Conservation (phyloP, 257 asterid genomes). For the Forsythia viridissima region DNA sequence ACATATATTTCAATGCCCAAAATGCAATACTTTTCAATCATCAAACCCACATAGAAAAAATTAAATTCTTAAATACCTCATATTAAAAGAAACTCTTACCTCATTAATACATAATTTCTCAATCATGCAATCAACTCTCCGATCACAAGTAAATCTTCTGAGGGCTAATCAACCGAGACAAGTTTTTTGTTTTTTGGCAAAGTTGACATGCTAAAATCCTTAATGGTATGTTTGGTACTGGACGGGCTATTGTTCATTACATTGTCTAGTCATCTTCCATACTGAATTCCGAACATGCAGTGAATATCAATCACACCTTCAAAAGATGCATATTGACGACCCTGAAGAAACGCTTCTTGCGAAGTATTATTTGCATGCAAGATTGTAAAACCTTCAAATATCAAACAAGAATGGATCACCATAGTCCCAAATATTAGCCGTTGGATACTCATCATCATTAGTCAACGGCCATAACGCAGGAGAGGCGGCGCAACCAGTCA, state of each 20-base stretch:
- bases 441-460: constrained; percentile 52
- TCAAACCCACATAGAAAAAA: not conserved
- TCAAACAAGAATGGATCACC: constrained; percentile 73
- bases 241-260: too few relatives aligned
- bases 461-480: constrained; percentile 47
- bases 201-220: too few relatives aligned
- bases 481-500: constrained; percentile 23
- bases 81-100: not conserved
- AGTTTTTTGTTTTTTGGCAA: too few relatives aligned
- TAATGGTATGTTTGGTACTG: too few relatives aligned
- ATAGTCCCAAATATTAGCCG: constrained; percentile 69
- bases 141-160: too few relatives aligned
- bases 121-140: not conserved
- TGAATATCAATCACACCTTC: not conserved
- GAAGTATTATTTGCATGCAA: not conserved
- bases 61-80: not conserved
- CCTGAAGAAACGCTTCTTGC: not conserved
- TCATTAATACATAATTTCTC: not conserved
- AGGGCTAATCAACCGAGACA: too few relatives aligned
- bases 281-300: too few relatives aligned
- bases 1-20: not conserved
- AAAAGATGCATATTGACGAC: not conserved
- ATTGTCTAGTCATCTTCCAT: too few relatives aligned
- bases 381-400: not conserved
- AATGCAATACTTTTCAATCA: not conserved